Base-by-base conservation (phyloP, 257 asterid species). In the Haberlea rhodopensis region DNA sequence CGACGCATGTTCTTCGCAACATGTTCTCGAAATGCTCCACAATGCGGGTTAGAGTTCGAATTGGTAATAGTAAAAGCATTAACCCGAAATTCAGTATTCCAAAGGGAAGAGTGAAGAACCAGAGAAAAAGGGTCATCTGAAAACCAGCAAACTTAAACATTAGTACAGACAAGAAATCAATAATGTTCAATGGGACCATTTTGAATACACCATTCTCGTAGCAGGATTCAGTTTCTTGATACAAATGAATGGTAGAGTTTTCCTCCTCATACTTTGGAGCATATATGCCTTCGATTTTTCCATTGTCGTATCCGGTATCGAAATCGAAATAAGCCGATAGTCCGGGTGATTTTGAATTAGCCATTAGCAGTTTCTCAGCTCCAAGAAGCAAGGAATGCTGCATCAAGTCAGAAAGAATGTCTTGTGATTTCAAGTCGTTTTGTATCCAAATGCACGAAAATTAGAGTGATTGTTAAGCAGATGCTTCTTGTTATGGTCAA, bases 351-450 rank as follows among this genome's bases (percentile, higher is more conserved):
- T 76, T 84, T 62, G 71, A 64, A 11, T 37, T 37, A 10, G 79
- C 74, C 73, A 86, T 56, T 53, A 86, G 58, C 31, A 75, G 11
- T 65, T 78, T 78, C n/a, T 84, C 88, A 45, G 88, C 82, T 78
- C 80, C 88, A 37, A 70, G 40, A 46, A 81, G 81, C 51, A 76
- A 37, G 2, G 70, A 72, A 19, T 55, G 56, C 34, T 73, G 73
- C 55, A 76, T 28, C 15, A 69, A 57, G 69, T 74, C 70, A 49
- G 67, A 34, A 19, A 67, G 68, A 53, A 56, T 60, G 45, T 57
- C 37, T 37, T 59, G 68, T 55, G 79, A 28, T 9, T 34, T 25
- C 29, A 56, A 18, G n/a, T n/a, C n/a, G n/a, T n/a, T n/a, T n/a
- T n/a, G 22, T 34, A 19, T 23, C 16, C 25, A 9, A 29, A 57